These are phyloP conservation scores for Iberis amara DNA, from an alignment of 441 rosid genomes.

Conservation along the genomic window DNA sequence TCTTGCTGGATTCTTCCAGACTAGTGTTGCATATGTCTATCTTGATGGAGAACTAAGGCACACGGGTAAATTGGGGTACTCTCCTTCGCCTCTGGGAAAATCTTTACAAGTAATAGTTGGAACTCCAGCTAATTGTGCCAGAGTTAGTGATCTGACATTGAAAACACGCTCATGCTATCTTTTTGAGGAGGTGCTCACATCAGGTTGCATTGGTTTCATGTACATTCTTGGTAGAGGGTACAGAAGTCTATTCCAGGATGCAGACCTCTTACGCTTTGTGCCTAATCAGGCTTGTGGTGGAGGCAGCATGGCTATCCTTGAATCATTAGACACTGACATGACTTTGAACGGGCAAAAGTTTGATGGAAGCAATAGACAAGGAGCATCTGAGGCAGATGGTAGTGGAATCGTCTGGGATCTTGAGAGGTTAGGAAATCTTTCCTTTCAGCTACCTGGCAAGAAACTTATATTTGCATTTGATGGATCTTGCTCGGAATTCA, in stretches of 20 bases:
- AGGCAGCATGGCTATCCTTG: slow-evolving; percentile 99
- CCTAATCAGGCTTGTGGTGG: slow-evolving; percentile 99
- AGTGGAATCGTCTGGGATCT: slow-evolving; percentile 99
- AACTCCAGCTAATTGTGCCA: slow-evolving; percentile 76
- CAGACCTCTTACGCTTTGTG: slow-evolving; percentile 92
- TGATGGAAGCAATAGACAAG: slow-evolving; percentile 68
- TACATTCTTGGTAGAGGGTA: slow-evolving; percentile 99
- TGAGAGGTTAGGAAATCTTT: slow-evolving; percentile 82
- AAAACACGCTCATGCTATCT: slow-evolving; percentile 97
- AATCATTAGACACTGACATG: slow-evolving; percentile 78
- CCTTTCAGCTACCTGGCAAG: slow-evolving; percentile 93
- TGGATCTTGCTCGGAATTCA: slow-evolving; percentile 84
- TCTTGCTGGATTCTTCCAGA: slow-evolving; percentile 99
- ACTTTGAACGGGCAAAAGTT: slow-evolving; percentile 58
- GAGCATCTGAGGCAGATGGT: slow-evolving; percentile 86
- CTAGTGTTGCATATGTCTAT: slow-evolving; percentile 96
- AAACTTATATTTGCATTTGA: slow-evolving; percentile 99
- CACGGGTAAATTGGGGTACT: slow-evolving; percentile 97
- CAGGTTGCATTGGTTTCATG: slow-evolving; percentile 98
- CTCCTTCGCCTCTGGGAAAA: slow-evolving; percentile 97
- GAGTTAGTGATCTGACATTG: slow-evolving; percentile 84
- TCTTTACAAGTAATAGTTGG: slow-evolving; percentile 94
- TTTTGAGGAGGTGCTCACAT: slow-evolving; percentile 96
- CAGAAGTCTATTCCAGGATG: slow-evolving; percentile 95
- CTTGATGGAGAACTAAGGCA: slow-evolving; percentile 95